These are phyloP conservation scores for Acacia confusa DNA, from an alignment of 306 rosid genomes.

Conservation along the genomic window DNA sequence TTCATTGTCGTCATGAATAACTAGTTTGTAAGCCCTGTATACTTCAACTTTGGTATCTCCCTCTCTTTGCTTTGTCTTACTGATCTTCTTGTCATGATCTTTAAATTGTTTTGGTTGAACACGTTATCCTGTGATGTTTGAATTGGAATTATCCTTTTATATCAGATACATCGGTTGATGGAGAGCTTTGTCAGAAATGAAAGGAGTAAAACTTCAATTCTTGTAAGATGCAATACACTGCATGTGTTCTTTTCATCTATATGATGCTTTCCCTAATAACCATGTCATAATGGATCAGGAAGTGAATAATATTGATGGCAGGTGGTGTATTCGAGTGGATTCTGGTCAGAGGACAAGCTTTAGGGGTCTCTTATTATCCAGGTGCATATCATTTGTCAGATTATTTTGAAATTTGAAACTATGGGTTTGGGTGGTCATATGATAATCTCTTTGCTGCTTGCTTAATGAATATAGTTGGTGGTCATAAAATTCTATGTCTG, in stretches of 20 bases:
- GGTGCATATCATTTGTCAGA: conserved; percentile 51
- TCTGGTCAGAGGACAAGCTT: conserved; percentile 56
- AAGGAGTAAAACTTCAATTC: conserved; percentile 53
- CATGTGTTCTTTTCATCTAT: conserved; percentile 11
- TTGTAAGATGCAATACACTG: conserved; percentile 57
- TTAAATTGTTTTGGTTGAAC: conserved; percentile 11
- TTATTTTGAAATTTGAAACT: conserved; percentile 25
- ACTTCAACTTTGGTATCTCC: not conserved
- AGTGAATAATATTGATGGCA: conserved; percentile 76
- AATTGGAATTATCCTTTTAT: conserved; percentile 22
- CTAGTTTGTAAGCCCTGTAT: not conserved
- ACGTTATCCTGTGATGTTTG: conserved; percentile 17
- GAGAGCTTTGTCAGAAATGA: conserved; percentile 66
- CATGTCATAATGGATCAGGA: conserved; percentile 57
- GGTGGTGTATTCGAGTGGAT: conserved; percentile 83
- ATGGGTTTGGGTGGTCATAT: conserved; percentile 13
- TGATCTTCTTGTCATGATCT: not conserved
- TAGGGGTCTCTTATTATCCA: conserved; percentile 77
- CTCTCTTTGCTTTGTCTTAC: conserved; percentile 23
- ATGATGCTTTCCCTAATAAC: conserved; percentile 33
- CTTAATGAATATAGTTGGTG: conserved; percentile 21
- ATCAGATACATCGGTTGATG: conserved; percentile 75
- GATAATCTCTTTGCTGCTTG: conserved; percentile 9
- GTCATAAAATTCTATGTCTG: conserved; percentile 37
- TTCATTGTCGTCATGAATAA: not conserved